Evolutionary conservation across 306 rosid species (phyloP).

Genomic region (Senna siamea): DNA sequence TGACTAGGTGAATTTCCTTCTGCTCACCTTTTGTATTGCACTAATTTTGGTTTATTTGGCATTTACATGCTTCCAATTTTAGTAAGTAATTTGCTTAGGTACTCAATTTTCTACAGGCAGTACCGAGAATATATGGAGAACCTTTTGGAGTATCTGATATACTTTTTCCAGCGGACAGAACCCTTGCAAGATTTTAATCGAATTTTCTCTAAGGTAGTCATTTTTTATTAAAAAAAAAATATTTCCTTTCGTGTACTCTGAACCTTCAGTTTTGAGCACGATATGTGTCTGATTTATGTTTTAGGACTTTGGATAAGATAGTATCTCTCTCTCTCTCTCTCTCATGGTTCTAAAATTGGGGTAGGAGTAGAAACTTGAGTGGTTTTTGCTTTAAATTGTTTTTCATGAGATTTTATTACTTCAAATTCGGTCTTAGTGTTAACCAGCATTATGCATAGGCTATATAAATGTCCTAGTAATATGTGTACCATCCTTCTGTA

Average conservation of each 20-base stretch:
- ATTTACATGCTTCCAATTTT: slow-evolving; percentile 1
- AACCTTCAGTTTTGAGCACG: slow-evolving; percentile 23
- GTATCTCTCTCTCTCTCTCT: neutral
- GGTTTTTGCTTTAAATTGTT: slow-evolving; percentile 3
- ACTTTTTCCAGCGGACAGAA: slow-evolving; percentile 90
- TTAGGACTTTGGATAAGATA: neutral
- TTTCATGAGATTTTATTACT: slow-evolving; percentile 3
- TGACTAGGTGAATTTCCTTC: slow-evolving; percentile 52
- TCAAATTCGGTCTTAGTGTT: neutral
- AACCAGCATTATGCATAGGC: slow-evolving; percentile 7
- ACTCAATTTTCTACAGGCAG: slow-evolving; percentile 60
- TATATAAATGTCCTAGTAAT: neutral
- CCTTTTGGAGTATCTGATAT: slow-evolving; percentile 72
- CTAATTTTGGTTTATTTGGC: slow-evolving; percentile 26
- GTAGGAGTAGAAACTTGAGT: slow-evolving; percentile 2
- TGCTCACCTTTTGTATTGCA: neutral
- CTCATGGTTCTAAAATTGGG: neutral
- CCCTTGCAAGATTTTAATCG: slow-evolving; percentile 95
- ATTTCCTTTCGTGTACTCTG: slow-evolving; percentile 5
- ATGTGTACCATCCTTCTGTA: slow-evolving; percentile 5
- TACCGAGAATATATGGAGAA: slow-evolving; percentile 78
- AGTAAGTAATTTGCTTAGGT: neutral
- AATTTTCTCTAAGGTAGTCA: slow-evolving; percentile 76
- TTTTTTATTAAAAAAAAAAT: neutral
- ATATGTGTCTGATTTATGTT: slow-evolving; percentile 26